These are phyloP conservation scores for Amylocystis lapponica DNA, from an alignment of 768 basidiomycete genomes.

Conservation along the genomic window DNA sequence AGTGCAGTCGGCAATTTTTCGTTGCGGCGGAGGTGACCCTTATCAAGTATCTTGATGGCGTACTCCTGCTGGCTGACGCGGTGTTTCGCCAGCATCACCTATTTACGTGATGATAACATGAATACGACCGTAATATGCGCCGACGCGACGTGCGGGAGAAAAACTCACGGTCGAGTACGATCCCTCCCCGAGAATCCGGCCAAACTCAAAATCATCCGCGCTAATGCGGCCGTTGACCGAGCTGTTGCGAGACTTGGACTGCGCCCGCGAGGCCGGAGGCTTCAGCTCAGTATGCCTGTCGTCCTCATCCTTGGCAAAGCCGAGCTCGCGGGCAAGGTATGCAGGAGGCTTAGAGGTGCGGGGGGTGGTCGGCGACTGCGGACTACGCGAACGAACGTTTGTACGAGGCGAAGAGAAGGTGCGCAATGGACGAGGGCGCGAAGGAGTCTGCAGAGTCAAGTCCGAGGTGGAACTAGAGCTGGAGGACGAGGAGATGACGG, in stretches of 20 bases:
- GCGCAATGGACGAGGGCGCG: constrained; percentile 48
- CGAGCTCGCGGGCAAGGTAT: constrained; percentile 56
- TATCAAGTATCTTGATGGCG: constrained; percentile 80
- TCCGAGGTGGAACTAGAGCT: constrained; percentile 46
- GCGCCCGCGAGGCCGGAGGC: constrained; percentile 22
- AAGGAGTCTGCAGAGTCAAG: constrained; percentile 34
- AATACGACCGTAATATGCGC: not conserved
- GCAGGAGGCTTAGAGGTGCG: constrained; percentile 40
- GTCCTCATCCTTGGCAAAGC: constrained; percentile 29
- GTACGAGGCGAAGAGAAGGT: constrained; percentile 53
- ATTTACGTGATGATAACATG: not conserved
- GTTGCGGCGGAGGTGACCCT: constrained; percentile 73
- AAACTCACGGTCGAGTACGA: constrained; percentile 72
- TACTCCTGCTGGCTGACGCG: constrained; percentile 55
- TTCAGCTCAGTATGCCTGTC: constrained; percentile 12
- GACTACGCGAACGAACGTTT: constrained; percentile 42
- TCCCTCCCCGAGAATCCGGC: constrained; percentile 71
- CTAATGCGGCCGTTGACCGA: constrained; percentile 39
- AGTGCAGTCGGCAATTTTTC: constrained; percentile 74
- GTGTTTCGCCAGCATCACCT: constrained; percentile 58
- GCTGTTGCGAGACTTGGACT: constrained; percentile 37
- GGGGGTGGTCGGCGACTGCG: constrained; percentile 34
- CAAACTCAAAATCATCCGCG: constrained; percentile 67
- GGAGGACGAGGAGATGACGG: constrained; percentile 66
- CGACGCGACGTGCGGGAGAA: not conserved